Evolutionary conservation across 768 basidiomycete genomes (phyloP), one percentile per base, ranked within the genome.

Genomic region (Pluteus cervinus): DNA sequence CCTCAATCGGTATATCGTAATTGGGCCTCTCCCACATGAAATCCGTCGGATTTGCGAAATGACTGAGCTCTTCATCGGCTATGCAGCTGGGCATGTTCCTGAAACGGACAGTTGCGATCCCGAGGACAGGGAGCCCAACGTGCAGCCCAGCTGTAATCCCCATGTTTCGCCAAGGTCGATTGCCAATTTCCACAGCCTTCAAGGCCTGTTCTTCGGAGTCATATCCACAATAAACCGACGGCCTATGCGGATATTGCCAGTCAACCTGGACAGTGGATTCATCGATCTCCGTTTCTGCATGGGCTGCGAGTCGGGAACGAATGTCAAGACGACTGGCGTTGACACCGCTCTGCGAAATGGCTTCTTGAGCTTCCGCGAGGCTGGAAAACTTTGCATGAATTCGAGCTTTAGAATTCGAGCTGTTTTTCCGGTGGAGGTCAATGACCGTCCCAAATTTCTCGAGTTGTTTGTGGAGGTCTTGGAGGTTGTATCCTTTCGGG

Each of bases 221-320:
- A 46, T 82, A 89, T 1, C 87, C 86, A 10, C 72, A 75, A 42
- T 75, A 89, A 0, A 71, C 82, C 1, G 62, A 61, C 28, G 65
- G 66, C n/a, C n/a, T n/a, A 14, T 58, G 54, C 0, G 87, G 79
- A 3, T 70, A 71, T 4, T 76, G 71, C 73, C 81, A 84, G 10
- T 64, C 54, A 21, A 89, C 55, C 11, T 71, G 69, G 8, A 85
- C 73, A 2, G 68, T 61, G 1, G 69, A 73, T 42, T 84, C 79
- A 9, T 58, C 60, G 18, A n/a, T n/a, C n/a, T n/a, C n/a, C n/a
- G n/a, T n/a, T n/a, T n/a, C n/a, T n/a, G n/a, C n/a, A n/a, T n/a
- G n/a, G n/a, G n/a, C n/a, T n/a, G n/a, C n/a, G n/a, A n/a, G n/a
- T n/a, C n/a, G n/a, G n/a, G n/a, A n/a, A n/a, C n/a, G n/a, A n/a